phyloP scores from a whole-genome alignment of 805 yeast species.

The Priceomyces carsonii region DNA sequence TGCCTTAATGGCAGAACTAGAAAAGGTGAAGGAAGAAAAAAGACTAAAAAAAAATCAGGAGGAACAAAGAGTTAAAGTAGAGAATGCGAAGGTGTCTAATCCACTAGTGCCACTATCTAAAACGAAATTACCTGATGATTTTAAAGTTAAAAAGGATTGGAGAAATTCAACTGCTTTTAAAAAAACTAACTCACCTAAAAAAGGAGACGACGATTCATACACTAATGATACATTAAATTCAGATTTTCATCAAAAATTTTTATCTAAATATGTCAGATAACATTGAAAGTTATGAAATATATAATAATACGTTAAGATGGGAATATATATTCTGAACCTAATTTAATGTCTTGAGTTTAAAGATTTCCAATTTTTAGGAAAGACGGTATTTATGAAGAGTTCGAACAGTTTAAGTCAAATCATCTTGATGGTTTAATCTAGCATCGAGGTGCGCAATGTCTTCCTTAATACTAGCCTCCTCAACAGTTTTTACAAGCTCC shows the following conservation, averaged over 20 bases:
- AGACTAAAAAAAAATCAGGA: slow-evolving; percentile 12
- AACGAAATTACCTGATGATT: slow-evolving; percentile 9
- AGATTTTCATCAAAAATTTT: slow-evolving; percentile 34
- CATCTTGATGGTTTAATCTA: slow-evolving; percentile 44
- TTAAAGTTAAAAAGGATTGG: slow-evolving; percentile 29
- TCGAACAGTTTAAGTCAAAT: slow-evolving; percentile 24
- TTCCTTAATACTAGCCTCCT: slow-evolving; percentile 86
- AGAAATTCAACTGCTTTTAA: slow-evolving; percentile 25
- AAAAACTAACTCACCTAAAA: slow-evolving; percentile 9
- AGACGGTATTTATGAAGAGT: too few species aligned
- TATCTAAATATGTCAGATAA: slow-evolving; percentile 34
- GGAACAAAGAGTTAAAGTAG: slow-evolving; percentile 5
- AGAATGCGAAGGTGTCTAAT: slow-evolving; percentile 10
- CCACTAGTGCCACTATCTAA: slow-evolving; percentile 13
- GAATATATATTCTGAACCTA: too few species aligned
- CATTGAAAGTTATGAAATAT: too few species aligned
- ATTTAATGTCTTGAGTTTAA: too few species aligned
- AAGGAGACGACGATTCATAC: slow-evolving; percentile 13
- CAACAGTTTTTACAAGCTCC: slow-evolving; percentile 93
- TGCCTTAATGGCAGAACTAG: slow-evolving; percentile 17
- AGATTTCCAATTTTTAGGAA: too few species aligned
- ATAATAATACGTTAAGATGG: too few species aligned
- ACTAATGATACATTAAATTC: slow-evolving; percentile 37
- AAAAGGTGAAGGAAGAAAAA: slow-evolving; percentile 17
- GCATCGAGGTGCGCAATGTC: slow-evolving; percentile 83